Base-by-base conservation (phyloP, 768 basidiomycete species). In the Antrodiella citrinella region DNA sequence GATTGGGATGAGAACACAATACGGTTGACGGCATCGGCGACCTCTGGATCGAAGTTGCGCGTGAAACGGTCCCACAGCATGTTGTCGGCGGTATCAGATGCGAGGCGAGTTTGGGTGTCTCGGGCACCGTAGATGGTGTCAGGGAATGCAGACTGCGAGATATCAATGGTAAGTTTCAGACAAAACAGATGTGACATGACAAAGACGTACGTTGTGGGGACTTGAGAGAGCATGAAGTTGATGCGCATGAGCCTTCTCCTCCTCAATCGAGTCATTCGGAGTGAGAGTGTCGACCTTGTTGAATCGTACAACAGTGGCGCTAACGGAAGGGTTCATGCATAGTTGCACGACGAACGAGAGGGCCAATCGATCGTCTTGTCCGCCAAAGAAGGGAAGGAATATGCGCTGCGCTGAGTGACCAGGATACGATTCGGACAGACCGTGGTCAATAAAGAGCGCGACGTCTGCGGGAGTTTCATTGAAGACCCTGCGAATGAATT, bases 311-410 rank as follows among this genome's bases (percentile, higher is more conserved):
- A 91, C 79, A 0, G 87, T 91, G 0, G 90, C 96, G 3, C 66
- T 77, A 0, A 90, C 74, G 26, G 64, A 67, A 0, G 76, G 63
- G 53, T 85, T 83, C 25, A 74, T 74, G 50, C 92, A 87, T 23
- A 87, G 61, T 63, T 97, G 94, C 26, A 89, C 79, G 3, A 91
- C 78, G 59, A 98, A 81, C 24, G 76, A 69, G 22, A 98, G 69
- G 0, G 91, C 90, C 19, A 91, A 72, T 1, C 96, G 81, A 63
- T 97, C 95, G 62, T 99, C 95, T 0, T 91, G 83, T 0, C 95
- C 95, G 30, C 95, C 95, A 62, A 91, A 87, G 79, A 95, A 97
- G 0, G 94, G 89, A 39, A 93, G 62, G 63, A 94, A 81, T 23
- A 97, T 60, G 55, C 89, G 88, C 52, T 84, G 73, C 21, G 65